Evolutionary conservation across 2,329 filamentous ascomycete species (phyloP).

Genomic region (Phyllosticta citriasiana): DNA sequence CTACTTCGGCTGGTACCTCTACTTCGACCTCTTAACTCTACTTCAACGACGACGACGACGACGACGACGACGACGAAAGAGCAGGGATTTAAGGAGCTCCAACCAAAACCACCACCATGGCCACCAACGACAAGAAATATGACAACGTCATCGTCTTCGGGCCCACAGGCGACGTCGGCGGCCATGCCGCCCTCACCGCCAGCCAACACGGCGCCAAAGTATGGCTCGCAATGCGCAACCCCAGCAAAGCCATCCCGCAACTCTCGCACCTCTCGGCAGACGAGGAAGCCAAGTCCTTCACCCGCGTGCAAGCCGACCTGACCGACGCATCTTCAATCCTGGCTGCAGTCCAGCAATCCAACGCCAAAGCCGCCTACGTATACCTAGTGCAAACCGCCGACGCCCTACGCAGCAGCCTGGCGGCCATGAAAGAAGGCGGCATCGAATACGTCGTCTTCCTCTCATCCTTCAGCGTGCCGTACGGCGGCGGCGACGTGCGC

Average conservation of each 20-base stretch:
- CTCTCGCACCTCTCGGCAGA: background rate
- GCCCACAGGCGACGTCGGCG: conserved; percentile 38
- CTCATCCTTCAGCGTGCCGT: background rate
- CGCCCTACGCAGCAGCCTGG: conserved; percentile 30
- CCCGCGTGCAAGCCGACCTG: background rate
- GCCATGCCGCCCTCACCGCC: conserved; percentile 30
- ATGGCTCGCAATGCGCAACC: conserved; percentile 39
- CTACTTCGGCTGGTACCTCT: no score
- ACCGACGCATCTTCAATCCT: background rate
- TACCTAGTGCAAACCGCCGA: conserved; percentile 32
- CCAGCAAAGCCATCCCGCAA: conserved; percentile 29
- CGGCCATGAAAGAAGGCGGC: conserved; percentile 36
- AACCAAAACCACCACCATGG: background rate
- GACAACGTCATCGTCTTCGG: conserved; percentile 39
- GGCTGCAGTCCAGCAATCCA: background rate
- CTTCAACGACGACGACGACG: no score
- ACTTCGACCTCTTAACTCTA: no score
- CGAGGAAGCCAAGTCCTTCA: background rate
- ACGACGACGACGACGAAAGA: no score
- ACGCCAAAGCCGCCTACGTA: conserved; percentile 34
- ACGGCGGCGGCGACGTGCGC: conserved; percentile 4
- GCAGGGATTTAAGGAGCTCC: no score
- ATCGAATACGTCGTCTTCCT: conserved; percentile 39
- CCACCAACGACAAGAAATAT: background rate
- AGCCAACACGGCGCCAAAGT: conserved; percentile 34